Conservation (phyloP, 2,329 filamentous ascomycete genomes). For the Hypoxylon sp. region DNA sequence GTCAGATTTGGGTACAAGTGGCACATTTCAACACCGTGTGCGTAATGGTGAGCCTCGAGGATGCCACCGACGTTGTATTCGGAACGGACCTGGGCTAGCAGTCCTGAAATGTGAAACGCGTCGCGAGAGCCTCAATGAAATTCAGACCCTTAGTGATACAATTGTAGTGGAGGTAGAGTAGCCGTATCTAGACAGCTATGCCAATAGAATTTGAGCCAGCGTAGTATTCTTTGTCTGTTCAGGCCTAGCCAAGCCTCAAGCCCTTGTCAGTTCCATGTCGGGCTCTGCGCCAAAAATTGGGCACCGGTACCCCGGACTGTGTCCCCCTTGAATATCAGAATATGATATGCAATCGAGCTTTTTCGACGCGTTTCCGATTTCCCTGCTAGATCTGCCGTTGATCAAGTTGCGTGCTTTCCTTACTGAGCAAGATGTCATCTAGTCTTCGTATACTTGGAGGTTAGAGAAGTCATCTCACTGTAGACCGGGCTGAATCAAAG, state of each 20-base stretch:
- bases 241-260: conserved; percentile 18
- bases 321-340: background rate
- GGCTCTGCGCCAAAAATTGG: conserved; percentile 10
- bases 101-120: conserved; percentile 20
- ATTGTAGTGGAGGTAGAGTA: conserved; percentile 7
- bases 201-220: conserved; percentile 16
- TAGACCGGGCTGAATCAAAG: background rate
- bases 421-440: background rate
- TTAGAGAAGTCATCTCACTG: background rate
- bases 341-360: background rate
- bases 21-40: background rate
- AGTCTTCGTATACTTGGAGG: background rate
- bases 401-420: background rate
- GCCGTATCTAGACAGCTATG: background rate
- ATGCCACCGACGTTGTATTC: conserved; percentile 17
- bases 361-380: background rate
- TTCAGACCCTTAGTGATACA: conserved; percentile 14
- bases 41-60: conserved; percentile 3
- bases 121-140: conserved; percentile 18
- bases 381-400: background rate
- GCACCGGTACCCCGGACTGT: too few species aligned
- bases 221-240: conserved; percentile 6
- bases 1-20: conserved; percentile 5
- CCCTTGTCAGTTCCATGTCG: conserved; percentile 14
- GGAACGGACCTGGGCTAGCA: conserved; percentile 8